Percentiles rank a stretch among this genome's conserved stretches.
Evolutionary conservation across 805 yeast species (phyloP).

Genomic region (Yamadazyma scolyti): DNA sequence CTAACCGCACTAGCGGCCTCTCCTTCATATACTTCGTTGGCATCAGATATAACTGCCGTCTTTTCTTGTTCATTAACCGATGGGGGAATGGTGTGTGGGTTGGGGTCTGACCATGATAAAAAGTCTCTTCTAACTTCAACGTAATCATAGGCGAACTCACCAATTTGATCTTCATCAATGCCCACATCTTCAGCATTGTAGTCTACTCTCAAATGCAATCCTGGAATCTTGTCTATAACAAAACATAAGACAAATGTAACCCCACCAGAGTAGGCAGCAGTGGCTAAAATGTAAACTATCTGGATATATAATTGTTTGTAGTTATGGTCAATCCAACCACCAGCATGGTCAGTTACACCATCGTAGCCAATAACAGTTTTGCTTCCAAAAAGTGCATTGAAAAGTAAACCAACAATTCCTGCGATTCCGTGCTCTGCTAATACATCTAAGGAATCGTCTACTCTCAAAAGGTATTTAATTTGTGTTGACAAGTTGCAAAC

Average conservation of each 20-base stretch:
- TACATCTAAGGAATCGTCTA: conserved; percentile 92
- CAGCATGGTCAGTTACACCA: conserved; percentile 75
- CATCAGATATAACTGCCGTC: no score
- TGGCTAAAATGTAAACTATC: conserved; percentile 75
- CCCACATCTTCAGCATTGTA: conserved; percentile 87
- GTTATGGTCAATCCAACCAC: conserved; percentile 92
- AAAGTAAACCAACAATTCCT: conserved; percentile 85
- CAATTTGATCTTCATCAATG: conserved; percentile 94
- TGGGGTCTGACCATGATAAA: conserved; percentile 47
- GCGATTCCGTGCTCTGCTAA: conserved; percentile 99
- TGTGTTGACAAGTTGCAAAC: conserved; percentile 90
- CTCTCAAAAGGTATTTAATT: conserved; percentile 71
- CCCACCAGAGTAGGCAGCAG: conserved; percentile 67
- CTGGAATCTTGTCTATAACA: conserved; percentile 74
- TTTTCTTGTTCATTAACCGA: no score
- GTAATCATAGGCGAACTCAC: conserved; percentile 98
- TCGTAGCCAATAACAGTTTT: conserved; percentile 89
- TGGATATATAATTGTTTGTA: conserved; percentile 91
- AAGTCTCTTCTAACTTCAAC: conserved; percentile 95
- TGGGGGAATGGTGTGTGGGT: no score
- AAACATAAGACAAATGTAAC: conserved; percentile 77
- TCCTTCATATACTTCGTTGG: no score
- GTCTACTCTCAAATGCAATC: conserved; percentile 71
- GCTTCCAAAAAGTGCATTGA: conserved; percentile 85
- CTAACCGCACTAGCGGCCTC: no score